phyloP scores from a whole-genome alignment of 257 asterid genomes.

The Leonotis leonurus region DNA sequence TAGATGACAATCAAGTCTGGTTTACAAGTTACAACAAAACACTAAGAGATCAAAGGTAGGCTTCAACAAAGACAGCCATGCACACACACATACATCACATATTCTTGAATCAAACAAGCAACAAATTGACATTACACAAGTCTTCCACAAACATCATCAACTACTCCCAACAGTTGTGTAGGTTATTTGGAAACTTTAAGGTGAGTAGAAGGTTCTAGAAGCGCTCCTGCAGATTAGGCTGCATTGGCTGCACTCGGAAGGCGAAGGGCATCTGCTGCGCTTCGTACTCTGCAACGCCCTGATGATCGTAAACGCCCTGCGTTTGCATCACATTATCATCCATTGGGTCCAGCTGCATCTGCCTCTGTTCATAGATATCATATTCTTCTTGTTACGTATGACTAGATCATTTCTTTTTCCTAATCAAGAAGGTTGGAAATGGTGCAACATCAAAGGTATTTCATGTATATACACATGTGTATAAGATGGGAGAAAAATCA shows the following conservation, averaged over 20 bases:
- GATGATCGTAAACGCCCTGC: constrained; percentile 46
- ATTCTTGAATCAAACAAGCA: no score
- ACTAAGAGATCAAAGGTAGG: no score
- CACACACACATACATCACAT: no score
- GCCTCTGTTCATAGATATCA: constrained; percentile 52
- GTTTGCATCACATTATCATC: constrained; percentile 46
- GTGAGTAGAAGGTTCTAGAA: constrained; percentile 24
- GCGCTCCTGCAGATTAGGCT: constrained; percentile 67
- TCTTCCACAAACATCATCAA: constrained; percentile 6
- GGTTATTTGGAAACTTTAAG: neutral
- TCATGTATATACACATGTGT: no score
- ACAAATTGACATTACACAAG: neutral
- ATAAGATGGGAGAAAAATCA: no score
- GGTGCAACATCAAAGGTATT: neutral
- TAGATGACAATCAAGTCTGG: no score
- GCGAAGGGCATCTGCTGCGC: constrained; percentile 55
- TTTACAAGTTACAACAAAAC: no score
- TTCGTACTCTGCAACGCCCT: constrained; percentile 46
- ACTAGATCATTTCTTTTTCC: no score
- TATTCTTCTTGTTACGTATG: no score
- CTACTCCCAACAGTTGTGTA: neutral
- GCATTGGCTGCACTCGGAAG: constrained; percentile 70
- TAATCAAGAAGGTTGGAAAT: no score
- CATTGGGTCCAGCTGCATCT: constrained; percentile 55
- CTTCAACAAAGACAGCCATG: no score